Evolutionary conservation across 441 rosid genomes (phyloP).

Genomic region (Flueggea neowawraea): DNA sequence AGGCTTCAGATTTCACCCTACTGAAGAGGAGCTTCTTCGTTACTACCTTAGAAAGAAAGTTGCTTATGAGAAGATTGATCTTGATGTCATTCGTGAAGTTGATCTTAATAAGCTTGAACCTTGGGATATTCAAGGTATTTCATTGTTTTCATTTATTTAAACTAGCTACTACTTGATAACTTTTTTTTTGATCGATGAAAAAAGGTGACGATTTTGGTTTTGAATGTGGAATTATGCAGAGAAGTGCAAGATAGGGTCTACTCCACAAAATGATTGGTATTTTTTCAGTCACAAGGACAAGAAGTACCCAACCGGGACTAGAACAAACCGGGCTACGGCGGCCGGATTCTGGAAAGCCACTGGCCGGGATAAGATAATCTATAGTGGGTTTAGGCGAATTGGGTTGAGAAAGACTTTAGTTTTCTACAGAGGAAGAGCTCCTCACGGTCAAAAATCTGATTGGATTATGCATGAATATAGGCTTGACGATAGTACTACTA

Average conservation of each 20-base stretch:
- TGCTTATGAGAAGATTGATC: conserved; percentile 76
- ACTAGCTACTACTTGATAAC: neutral
- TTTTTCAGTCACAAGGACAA: conserved; percentile 97
- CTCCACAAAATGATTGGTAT: conserved; percentile 98
- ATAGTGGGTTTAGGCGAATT: conserved; percentile 62
- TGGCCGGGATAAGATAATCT: conserved; percentile 91
- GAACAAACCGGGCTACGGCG: conserved; percentile 89
- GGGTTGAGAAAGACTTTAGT: conserved; percentile 94
- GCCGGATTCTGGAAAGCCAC: conserved; percentile 99
- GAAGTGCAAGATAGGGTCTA: conserved; percentile 85
- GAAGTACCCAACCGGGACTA: conserved; percentile 92
- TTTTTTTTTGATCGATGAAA: too few species aligned
- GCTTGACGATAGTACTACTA: conserved; percentile 53
- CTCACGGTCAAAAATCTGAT: conserved; percentile 93
- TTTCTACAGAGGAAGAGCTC: conserved; percentile 93
- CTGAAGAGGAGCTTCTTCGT: conserved; percentile 90
- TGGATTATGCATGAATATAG: conserved; percentile 99
- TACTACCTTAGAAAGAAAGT: conserved; percentile 92
- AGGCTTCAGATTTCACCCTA: conserved; percentile 75
- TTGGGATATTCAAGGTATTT: conserved; percentile 94
- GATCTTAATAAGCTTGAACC: conserved; percentile 99
- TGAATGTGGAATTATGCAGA: conserved; percentile 34
- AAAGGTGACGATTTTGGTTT: neutral
- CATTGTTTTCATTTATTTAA: neutral
- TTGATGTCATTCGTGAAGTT: conserved; percentile 94